Evolutionary conservation across 2,329 filamentous ascomycete species (phyloP).

Genomic region (Aspergillus fumigatiaffinis): DNA sequence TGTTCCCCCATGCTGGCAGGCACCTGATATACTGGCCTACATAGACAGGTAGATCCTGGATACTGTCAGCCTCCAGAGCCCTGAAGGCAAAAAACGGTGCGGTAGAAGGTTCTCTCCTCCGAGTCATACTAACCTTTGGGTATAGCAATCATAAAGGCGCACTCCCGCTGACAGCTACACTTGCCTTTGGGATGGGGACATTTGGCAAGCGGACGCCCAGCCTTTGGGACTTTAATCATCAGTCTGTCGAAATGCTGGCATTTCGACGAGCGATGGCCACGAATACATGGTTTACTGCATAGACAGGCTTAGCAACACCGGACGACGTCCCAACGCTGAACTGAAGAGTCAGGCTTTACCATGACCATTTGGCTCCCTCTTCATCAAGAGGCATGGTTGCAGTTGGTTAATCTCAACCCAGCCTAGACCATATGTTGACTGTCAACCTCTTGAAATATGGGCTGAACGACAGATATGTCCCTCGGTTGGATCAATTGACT

Average conservation of each 20-base stretch:
- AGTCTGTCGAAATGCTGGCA: slow-evolving; percentile 47
- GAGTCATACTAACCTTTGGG: slow-evolving; percentile 34
- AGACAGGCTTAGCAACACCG: background rate
- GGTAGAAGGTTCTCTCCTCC: background rate
- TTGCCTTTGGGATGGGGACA: slow-evolving; percentile 44
- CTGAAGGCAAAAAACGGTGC: background rate
- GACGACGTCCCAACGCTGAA: background rate
- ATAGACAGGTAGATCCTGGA: slow-evolving; percentile 38
- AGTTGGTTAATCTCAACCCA: background rate
- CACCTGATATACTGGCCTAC: slow-evolving; percentile 40
- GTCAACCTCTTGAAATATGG: background rate
- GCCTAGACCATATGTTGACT: background rate
- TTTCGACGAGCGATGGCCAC: slow-evolving; percentile 48
- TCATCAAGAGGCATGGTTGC: slow-evolving; percentile 42
- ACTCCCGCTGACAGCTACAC: slow-evolving; percentile 41
- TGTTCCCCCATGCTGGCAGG: slow-evolving; percentile 23
- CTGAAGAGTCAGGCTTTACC: slow-evolving; percentile 26
- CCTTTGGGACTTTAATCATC: slow-evolving; percentile 49
- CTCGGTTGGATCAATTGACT: background rate
- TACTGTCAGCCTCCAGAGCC: background rate
- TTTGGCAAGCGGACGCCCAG: slow-evolving; percentile 45
- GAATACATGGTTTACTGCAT: slow-evolving; percentile 45
- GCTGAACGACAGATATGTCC: background rate
- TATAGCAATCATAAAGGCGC: slow-evolving; percentile 44
- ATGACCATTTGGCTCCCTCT: slow-evolving; percentile 45